Evolutionary conservation across 345 rosid genomes (phyloP).

Genomic region (Streptanthus diversifolius): DNA sequence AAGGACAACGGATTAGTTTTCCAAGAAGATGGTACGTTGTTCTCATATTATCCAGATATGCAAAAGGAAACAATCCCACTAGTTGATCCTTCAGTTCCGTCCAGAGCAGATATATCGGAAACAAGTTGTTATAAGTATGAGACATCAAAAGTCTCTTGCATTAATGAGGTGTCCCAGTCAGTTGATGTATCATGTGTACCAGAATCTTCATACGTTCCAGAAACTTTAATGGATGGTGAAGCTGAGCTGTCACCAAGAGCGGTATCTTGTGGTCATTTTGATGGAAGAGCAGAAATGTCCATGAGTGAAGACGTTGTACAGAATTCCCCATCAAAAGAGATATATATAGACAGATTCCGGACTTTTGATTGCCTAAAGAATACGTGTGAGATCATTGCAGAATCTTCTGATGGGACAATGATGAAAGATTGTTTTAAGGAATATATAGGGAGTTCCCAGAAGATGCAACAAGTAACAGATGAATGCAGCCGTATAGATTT

Average conservation of each 20-base stretch:
- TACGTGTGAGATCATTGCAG: conserved; percentile 40
- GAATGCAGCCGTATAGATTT: conserved; percentile 84
- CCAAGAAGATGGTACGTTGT: conserved; percentile 30
- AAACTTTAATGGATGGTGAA: conserved; percentile 57
- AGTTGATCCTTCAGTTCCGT: conserved; percentile 32
- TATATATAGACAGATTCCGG: conserved; percentile 37
- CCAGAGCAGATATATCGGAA: conserved; percentile 34
- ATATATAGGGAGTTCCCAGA: conserved; percentile 31
- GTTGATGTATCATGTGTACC: conserved; percentile 69
- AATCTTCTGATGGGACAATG: conserved; percentile 39
- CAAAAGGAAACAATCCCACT: conserved; percentile 35
- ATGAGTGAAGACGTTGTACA: conserved; percentile 37
- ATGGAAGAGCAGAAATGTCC: conserved; percentile 50
- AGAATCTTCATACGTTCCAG: conserved; percentile 82
- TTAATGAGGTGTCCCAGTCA: conserved; percentile 39
- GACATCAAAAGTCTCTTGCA: conserved; percentile 31
- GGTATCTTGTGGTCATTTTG: conserved; percentile 37
- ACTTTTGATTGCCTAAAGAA: conserved; percentile 11
- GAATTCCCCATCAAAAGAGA: conserved; percentile 35
- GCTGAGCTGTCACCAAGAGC: conserved; percentile 44
- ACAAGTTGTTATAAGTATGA: conserved; percentile 35
- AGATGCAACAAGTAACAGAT: conserved; percentile 62
- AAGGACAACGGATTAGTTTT: conserved; percentile 28
- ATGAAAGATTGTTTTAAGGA: conserved; percentile 49
- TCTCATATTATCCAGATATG: conserved; percentile 31